These are phyloP conservation scores for Termitomyces sp. DNA, from an alignment of 768 basidiomycete genomes.

Conservation along the genomic window DNA sequence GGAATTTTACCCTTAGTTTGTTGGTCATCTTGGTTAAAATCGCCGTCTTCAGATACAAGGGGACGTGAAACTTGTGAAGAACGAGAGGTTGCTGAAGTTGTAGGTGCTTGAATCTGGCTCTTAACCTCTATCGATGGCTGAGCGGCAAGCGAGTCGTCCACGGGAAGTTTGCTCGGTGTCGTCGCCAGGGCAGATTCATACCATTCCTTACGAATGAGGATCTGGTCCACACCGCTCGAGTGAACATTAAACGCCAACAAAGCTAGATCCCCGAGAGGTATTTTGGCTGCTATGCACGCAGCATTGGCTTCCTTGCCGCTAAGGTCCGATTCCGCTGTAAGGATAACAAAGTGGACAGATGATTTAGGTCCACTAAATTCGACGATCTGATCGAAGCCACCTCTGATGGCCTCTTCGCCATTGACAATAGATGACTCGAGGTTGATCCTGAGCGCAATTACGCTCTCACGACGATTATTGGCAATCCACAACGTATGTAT, in stretches of 20 bases:
- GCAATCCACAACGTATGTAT: conserved; percentile 88
- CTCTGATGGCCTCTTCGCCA: conserved; percentile 57
- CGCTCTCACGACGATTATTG: conserved; percentile 77
- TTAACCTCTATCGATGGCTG: conserved; percentile 17
- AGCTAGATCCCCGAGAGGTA: conserved; percentile 69
- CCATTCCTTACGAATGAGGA: conserved; percentile 83
- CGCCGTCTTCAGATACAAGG: conserved; percentile 71
- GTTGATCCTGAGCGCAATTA: conserved; percentile 74
- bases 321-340: conserved; percentile 80
- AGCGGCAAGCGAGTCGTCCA: conserved; percentile 28
- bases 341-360: conserved; percentile 85
- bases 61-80: conserved; percentile 24
- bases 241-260: conserved; percentile 88
- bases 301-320: conserved; percentile 79
- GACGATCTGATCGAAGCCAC: conserved; percentile 74
- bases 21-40: conserved; percentile 55
- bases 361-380: conserved; percentile 82
- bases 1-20: conserved; percentile 56
- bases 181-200: conserved; percentile 60
- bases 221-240: conserved; percentile 83
- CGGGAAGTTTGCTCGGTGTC: conserved; percentile 59
- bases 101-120: conserved; percentile 20
- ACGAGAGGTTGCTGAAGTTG: conserved; percentile 12
- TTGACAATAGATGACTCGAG: conserved; percentile 55
- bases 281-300: conserved; percentile 77